Conservation (phyloP, 179 eudicot genomes). For the Nepenthes alata region DNA sequence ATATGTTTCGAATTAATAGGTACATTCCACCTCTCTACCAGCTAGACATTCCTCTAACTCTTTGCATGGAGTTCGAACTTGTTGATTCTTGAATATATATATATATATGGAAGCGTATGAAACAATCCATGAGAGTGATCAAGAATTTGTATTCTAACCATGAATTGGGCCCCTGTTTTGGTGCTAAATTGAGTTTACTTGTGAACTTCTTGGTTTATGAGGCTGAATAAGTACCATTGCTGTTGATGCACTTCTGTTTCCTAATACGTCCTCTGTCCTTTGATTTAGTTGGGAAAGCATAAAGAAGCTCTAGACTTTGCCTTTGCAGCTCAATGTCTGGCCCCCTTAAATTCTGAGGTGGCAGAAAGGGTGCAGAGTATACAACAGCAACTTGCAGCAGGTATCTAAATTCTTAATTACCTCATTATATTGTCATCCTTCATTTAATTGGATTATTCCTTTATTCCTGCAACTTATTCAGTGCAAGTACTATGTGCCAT, state of each 20-base stretch:
- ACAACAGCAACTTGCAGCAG: conserved; percentile 58
- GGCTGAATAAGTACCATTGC: not conserved
- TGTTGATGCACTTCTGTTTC: not conserved
- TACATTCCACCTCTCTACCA: too few species aligned
- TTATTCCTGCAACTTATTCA: not conserved
- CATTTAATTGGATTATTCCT: not conserved
- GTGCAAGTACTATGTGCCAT: not conserved
- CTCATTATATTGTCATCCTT: not conserved
- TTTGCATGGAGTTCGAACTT: too few species aligned
- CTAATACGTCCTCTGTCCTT: not conserved
- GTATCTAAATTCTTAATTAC: conserved; percentile 16
- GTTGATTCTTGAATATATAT: too few species aligned
- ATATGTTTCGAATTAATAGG: too few species aligned
- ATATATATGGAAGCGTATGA: too few species aligned
- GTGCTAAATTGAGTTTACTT: not conserved
- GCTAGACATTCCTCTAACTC: too few species aligned
- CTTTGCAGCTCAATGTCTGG: conserved; percentile 57
- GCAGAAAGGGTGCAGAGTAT: conserved; percentile 54
- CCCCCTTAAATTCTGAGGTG: conserved; percentile 56
- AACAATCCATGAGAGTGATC: too few species aligned
- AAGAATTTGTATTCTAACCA: too few species aligned
- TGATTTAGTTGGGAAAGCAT: conserved; percentile 64
- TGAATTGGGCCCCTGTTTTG: not conserved
- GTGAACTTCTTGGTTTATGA: not conserved
- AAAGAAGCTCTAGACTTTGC: conserved; percentile 85